A percentile compares a stretch with the other conserved stretches of the same genome.
Conservation (phyloP, 2,329 filamentous ascomycete genomes). For the Ascochyta viciae-villosae region DNA sequence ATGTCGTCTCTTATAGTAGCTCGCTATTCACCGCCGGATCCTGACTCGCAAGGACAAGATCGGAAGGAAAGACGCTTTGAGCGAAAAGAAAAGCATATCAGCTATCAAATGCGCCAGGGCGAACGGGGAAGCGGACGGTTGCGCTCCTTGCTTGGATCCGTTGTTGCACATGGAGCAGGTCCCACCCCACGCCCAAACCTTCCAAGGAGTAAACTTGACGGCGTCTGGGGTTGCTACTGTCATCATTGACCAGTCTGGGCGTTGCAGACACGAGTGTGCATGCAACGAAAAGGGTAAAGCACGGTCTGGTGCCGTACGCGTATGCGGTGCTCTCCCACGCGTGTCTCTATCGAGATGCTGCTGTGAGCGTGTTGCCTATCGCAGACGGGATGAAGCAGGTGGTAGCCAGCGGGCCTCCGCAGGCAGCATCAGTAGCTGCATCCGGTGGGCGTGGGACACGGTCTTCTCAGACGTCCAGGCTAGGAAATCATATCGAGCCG, state of each 20-base stretch:
- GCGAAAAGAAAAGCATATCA: constrained; percentile 36
- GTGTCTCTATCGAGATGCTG: constrained; percentile 15
- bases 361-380: constrained; percentile 13
- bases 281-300: constrained; percentile 18
- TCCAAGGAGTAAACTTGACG: constrained; percentile 22
- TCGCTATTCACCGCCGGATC: constrained; percentile 30
- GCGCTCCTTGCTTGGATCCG: constrained; percentile 41
- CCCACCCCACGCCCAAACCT: constrained; percentile 41
- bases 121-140: constrained; percentile 40
- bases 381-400: constrained; percentile 23
- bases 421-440: constrained; percentile 16
- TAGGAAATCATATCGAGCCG: constrained; percentile 16
- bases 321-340: constrained; percentile 19
- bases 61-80: constrained; percentile 29
- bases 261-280: constrained; percentile 14
- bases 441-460: constrained; percentile 14
- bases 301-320: constrained; percentile 10
- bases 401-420: neutral
- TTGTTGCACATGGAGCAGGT: constrained; percentile 39
- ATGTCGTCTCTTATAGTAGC: constrained; percentile 33
- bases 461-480: constrained; percentile 19
- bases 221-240: constrained; percentile 31
- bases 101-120: constrained; percentile 26
- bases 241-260: constrained; percentile 19
- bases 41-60: constrained; percentile 39